Conservation (phyloP, 2,329 filamentous ascomycete species). For the Penicillium brasilianum region DNA sequence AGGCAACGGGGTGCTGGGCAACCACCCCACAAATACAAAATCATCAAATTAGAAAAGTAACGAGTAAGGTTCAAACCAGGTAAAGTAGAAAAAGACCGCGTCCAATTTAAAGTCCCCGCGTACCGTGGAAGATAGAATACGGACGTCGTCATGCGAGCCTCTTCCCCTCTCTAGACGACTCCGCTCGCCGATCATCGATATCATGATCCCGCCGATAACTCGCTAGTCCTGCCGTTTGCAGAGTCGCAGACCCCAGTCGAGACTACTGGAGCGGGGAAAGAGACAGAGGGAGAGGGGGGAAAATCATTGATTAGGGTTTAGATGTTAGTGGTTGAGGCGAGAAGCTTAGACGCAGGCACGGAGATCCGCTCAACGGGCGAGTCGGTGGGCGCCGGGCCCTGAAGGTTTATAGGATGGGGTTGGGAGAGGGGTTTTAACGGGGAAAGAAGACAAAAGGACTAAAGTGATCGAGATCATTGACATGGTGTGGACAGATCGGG, state of each 20-base stretch:
- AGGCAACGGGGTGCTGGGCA: not conserved
- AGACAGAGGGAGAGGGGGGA: not conserved
- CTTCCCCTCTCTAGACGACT: not conserved
- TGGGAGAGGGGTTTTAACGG: not conserved
- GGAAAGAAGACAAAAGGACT: not conserved
- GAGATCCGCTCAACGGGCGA: conserved; percentile 20
- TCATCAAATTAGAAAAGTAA: not conserved
- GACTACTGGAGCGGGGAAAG: not conserved
- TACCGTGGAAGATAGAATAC: conserved; percentile 23
- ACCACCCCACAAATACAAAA: not conserved
- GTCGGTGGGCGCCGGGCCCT: conserved; percentile 24
- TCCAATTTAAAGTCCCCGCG: conserved; percentile 14
- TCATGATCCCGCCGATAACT: conserved; percentile 15
- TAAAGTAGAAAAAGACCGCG: conserved; percentile 11
- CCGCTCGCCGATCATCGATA: conserved; percentile 20
- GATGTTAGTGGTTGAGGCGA: not conserved
- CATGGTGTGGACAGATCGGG: no score
- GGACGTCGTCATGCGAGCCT: conserved; percentile 21
- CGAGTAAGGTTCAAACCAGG: not conserved
- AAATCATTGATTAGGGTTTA: not conserved
- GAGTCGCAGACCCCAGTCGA: conserved; percentile 5
- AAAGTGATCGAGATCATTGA: not conserved
- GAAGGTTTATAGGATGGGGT: conserved; percentile 16
- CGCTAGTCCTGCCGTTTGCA: conserved; percentile 24
- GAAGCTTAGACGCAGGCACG: conserved; percentile 22